phyloP scores from a whole-genome alignment of 208 protist species.

The Acanthamoeba polyphaga region DNA sequence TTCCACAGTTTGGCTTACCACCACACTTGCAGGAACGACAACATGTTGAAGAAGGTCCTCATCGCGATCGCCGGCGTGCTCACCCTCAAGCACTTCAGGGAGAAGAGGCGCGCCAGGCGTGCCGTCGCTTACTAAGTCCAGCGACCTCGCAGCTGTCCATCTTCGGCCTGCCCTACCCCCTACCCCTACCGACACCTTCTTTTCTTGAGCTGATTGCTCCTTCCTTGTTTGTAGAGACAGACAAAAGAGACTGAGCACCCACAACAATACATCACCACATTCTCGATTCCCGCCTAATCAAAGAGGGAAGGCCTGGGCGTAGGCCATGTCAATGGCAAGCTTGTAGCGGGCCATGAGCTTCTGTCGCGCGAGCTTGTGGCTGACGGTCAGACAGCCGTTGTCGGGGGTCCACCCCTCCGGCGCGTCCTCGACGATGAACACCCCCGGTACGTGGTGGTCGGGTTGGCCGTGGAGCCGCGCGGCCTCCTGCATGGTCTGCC shows the following conservation, averaged over 20 bases:
- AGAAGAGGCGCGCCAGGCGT: not conserved
- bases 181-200: no score
- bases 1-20: not conserved
- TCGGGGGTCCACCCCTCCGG: not conserved
- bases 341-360: not conserved
- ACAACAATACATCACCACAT: not conserved
- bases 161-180: no score
- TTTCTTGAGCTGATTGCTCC: not conserved
- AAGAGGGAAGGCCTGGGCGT: not conserved
- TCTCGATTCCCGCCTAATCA: not conserved
- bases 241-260: not conserved
- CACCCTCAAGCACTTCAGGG: constrained; percentile 3
- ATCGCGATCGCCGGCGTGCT: constrained; percentile 11
- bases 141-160: no score
- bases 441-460: not conserved
- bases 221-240: constrained; percentile 10
- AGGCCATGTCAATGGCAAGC: not conserved
- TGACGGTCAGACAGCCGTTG: not conserved
- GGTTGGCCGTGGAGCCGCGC: not conserved
- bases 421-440: not conserved
- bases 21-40: not conserved
- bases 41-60: not conserved
- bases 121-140: not conserved
- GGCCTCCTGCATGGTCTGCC: not conserved
- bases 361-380: not conserved